phyloP scores from a whole-genome alignment of 192 early-diverging fungal genomes.

The Coemansia sp. region DNA sequence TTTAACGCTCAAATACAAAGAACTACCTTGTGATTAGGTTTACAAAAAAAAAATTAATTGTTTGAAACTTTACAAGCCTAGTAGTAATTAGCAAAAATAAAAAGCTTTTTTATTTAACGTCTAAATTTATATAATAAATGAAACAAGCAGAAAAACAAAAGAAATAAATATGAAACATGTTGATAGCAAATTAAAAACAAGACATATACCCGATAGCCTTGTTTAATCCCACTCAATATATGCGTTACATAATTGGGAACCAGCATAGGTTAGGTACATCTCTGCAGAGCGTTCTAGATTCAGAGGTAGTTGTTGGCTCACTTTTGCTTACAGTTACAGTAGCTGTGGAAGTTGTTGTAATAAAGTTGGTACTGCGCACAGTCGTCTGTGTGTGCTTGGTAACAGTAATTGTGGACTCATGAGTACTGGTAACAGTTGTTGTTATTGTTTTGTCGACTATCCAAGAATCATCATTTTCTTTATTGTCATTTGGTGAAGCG shows the following conservation, averaged over 20 bases:
- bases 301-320: no score
- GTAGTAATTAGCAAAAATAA: background rate
- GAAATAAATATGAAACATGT: no score
- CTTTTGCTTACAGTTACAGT: no score
- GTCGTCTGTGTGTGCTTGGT: background rate
- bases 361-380: no score
- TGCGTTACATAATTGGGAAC: background rate
- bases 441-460: background rate
- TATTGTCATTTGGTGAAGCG: background rate
- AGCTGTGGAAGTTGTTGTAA: no score
- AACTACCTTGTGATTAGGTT: background rate
- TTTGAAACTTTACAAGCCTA: no score
- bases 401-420: background rate
- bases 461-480: background rate
- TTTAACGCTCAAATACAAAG: no score
- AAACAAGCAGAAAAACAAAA: no score
- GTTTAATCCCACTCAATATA: background rate
- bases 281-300: background rate
- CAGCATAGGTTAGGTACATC: background rate
- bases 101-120: no score
- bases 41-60: slow-evolving; percentile 3
- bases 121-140: no score
- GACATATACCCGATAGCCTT: background rate
- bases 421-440: background rate
- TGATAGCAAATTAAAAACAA: no score